phyloP scores from a whole-genome alignment of 805 yeast genomes.

The Yarrowia yakushimensis region DNA sequence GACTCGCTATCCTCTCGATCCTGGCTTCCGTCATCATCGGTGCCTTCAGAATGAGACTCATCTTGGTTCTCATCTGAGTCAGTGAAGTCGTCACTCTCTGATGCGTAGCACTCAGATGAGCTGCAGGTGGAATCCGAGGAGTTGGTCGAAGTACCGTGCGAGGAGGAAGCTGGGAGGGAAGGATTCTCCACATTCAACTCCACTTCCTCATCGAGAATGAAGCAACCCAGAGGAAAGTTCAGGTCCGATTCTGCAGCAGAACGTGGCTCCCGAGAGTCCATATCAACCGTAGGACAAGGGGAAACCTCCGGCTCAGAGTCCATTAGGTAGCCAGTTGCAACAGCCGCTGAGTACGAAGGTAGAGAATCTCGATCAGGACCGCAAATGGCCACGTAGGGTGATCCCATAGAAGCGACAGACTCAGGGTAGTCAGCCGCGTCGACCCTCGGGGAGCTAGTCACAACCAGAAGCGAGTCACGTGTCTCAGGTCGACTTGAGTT shows the following conservation, averaged over 20 bases:
- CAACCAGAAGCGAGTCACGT: background rate
- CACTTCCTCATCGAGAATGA: background rate
- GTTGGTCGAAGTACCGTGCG: background rate
- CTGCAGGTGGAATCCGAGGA: background rate
- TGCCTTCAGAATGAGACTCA: background rate
- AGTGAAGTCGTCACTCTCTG: background rate
- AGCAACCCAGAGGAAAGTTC: background rate
- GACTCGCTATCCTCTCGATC: background rate
- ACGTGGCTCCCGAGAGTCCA: background rate
- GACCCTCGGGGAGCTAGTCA: conserved; percentile 5
- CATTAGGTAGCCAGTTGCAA: background rate
- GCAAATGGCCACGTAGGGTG: background rate
- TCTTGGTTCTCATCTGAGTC: background rate
- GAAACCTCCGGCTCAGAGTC: background rate
- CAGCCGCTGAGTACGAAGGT: background rate
- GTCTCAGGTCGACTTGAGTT: background rate
- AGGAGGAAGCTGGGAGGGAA: background rate
- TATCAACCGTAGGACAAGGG: background rate
- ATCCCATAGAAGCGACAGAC: background rate
- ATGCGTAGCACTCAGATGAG: background rate
- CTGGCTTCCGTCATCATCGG: background rate
- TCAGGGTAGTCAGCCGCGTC: conserved; percentile 1
- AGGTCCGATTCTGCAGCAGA: background rate
- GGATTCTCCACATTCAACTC: background rate
- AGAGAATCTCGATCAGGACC: background rate